Conservation (phyloP, 805 yeast species). For the Dipodascus geniculatus region DNA sequence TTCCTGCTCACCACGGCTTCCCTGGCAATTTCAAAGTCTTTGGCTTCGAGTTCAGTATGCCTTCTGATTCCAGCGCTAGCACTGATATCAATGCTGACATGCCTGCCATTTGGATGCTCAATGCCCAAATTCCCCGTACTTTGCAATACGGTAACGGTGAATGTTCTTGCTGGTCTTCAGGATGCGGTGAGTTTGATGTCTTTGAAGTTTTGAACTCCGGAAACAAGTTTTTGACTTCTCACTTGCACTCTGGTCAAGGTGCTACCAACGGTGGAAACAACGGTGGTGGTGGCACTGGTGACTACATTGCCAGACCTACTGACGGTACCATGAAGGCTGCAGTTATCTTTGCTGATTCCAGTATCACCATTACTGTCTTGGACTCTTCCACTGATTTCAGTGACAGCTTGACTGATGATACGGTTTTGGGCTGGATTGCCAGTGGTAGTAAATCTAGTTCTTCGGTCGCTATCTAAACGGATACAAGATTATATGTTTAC, state of each 20-base stretch:
- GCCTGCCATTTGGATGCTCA: constrained; percentile 97
- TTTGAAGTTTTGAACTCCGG: constrained; percentile 81
- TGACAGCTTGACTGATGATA: constrained; percentile 40
- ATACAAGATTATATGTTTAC: too few relatives aligned
- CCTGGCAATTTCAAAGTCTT: constrained; percentile 76
- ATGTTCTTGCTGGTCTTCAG: constrained; percentile 94
- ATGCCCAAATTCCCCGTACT: constrained; percentile 95
- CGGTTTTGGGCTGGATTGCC: constrained; percentile 32
- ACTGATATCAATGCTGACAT: constrained; percentile 60
- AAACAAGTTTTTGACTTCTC: constrained; percentile 54
- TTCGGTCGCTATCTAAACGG: constrained; percentile 18
- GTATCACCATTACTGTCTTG: constrained; percentile 43
- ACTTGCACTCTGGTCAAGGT: constrained; percentile 80
- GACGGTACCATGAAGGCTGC: constrained; percentile 76
- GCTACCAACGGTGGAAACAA: constrained; percentile 12
- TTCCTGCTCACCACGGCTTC: constrained; percentile 93
- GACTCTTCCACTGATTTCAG: constrained; percentile 41
- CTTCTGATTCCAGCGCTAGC: constrained; percentile 42
- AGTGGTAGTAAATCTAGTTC: constrained; percentile 37
- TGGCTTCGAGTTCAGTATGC: constrained; percentile 92
- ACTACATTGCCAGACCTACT: constrained; percentile 83
- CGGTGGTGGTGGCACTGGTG: constrained; percentile 87
- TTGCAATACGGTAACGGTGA: constrained; percentile 74
- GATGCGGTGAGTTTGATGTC: constrained; percentile 96
- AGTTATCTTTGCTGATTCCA: constrained; percentile 53